Evolutionary conservation across 805 yeast species (phyloP).

Genomic region (Candida tallmaniae): DNA sequence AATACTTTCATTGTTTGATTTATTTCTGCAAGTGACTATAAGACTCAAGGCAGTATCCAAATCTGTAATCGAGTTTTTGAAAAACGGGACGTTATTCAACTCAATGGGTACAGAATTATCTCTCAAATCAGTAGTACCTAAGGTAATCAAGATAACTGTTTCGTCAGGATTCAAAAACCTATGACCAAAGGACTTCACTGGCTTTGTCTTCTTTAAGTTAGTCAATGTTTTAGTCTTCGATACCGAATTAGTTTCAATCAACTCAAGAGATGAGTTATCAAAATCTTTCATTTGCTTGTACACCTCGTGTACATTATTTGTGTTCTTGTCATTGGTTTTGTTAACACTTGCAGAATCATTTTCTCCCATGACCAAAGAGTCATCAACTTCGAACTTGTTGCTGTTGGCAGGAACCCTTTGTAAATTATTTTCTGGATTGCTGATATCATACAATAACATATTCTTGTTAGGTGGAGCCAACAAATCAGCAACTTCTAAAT

Average conservation of each 20-base stretch:
- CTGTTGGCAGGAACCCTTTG: slow-evolving; percentile 17
- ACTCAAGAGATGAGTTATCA: slow-evolving; percentile 3
- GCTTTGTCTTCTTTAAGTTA: slow-evolving; percentile 30
- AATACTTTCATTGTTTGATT: slow-evolving; percentile 21
- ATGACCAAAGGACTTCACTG: slow-evolving; percentile 84
- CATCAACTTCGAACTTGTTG: slow-evolving; percentile 8
- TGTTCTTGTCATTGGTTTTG: slow-evolving; percentile 29
- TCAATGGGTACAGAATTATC: slow-evolving; percentile 55
- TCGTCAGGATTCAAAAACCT: slow-evolving; percentile 60
- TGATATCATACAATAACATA: slow-evolving; percentile 32
- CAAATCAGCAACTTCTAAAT: slow-evolving; percentile 61
- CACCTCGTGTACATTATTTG: slow-evolving; percentile 30
- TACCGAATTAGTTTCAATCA: not conserved
- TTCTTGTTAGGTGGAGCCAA: slow-evolving; percentile 46
- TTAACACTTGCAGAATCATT: slow-evolving; percentile 29
- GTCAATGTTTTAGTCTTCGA: slow-evolving; percentile 21
- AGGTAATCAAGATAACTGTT: slow-evolving; percentile 69
- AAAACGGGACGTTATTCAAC: slow-evolving; percentile 67
- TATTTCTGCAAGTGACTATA: slow-evolving; percentile 45
- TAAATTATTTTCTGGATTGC: slow-evolving; percentile 31
- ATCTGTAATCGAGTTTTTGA: slow-evolving; percentile 75
- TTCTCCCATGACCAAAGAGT: slow-evolving; percentile 8
- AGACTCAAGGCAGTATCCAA: slow-evolving; percentile 84
- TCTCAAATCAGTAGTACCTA: slow-evolving; percentile 82
- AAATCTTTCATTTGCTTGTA: slow-evolving; percentile 33